Evolutionary conservation across 345 rosid species (phyloP).

Genomic region (Melaleuca quinquenervia): DNA sequence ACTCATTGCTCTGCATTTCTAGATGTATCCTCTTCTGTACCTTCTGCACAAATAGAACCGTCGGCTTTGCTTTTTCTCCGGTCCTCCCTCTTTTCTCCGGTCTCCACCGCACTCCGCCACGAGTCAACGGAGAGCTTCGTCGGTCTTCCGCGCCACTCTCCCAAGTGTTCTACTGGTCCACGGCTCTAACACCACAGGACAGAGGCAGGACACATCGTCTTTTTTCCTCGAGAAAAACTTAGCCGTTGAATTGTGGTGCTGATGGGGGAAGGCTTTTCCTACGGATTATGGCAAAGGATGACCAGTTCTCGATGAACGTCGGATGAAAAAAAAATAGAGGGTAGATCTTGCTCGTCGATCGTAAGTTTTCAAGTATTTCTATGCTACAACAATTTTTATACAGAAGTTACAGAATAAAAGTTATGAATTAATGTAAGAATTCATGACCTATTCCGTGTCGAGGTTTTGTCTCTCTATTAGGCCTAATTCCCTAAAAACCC

Average conservation of each 20-base stretch:
- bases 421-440: background rate
- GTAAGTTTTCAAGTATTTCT: background rate
- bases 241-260: no score
- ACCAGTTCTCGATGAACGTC: background rate
- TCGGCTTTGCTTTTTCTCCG: background rate
- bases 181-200: background rate
- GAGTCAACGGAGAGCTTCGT: background rate
- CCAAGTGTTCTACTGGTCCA: no score
- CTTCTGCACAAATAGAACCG: no score
- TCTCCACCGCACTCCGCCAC: background rate
- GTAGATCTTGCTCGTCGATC: background rate
- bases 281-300: background rate
- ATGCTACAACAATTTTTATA: background rate
- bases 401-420: background rate
- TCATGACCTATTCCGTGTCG: no score
- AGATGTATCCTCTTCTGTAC: no score
- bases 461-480: no score
- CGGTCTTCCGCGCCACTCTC: background rate
- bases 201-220: background rate
- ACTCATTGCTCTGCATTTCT: no score
- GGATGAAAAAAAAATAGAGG: background rate
- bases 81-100: background rate
- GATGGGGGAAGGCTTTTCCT: no score
- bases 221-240: no score
- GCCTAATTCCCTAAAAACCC: no score